Evolutionary conservation across 2,329 filamentous ascomycete genomes (phyloP).

Genomic region (Trichoderma simmonsii): DNA sequence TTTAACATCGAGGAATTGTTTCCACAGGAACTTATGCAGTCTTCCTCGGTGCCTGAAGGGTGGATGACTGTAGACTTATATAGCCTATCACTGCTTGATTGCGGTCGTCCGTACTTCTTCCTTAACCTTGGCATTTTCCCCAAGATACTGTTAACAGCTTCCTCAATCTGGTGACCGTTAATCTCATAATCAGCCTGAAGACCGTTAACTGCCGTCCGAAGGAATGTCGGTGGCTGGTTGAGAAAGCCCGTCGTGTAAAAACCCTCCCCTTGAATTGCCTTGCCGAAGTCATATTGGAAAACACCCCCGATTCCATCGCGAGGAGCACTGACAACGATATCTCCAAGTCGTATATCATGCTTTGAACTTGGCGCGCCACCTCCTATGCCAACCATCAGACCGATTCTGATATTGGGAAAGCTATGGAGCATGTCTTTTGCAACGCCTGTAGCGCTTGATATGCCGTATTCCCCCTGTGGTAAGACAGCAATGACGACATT

Average conservation of each 20-base stretch:
- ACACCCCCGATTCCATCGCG: conserved; percentile 21
- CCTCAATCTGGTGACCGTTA: conserved; percentile 21
- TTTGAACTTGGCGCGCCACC: conserved; percentile 35
- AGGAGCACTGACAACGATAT: conserved; percentile 25
- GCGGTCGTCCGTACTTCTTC: conserved; percentile 19
- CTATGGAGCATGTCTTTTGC: conserved; percentile 23
- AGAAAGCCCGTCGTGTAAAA: conserved; percentile 21
- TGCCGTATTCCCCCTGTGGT: conserved; percentile 22
- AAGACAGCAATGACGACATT: conserved; percentile 25
- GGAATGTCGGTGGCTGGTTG: conserved; percentile 22
- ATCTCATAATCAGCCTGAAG: conserved; percentile 16
- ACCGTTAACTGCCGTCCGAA: conserved; percentile 18
- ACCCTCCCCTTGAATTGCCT: conserved; percentile 20
- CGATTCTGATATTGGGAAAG: conserved; percentile 26
- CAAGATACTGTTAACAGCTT: not conserved
- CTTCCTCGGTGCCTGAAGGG: not conserved
- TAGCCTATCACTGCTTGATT: conserved; percentile 7
- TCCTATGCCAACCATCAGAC: conserved; percentile 22
- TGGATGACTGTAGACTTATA: conserved; percentile 17
- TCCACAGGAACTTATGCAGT: not conserved
- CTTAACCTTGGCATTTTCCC: conserved; percentile 16
- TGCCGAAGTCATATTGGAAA: conserved; percentile 29
- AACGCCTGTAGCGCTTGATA: conserved; percentile 24
- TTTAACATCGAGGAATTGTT: not conserved
- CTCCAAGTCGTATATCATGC: conserved; percentile 35